Evolutionary conservation across 2,329 filamentous ascomycete species (phyloP), one percentile per base, ranked within the genome.

Genomic region (Verticillium nubilum): DNA sequence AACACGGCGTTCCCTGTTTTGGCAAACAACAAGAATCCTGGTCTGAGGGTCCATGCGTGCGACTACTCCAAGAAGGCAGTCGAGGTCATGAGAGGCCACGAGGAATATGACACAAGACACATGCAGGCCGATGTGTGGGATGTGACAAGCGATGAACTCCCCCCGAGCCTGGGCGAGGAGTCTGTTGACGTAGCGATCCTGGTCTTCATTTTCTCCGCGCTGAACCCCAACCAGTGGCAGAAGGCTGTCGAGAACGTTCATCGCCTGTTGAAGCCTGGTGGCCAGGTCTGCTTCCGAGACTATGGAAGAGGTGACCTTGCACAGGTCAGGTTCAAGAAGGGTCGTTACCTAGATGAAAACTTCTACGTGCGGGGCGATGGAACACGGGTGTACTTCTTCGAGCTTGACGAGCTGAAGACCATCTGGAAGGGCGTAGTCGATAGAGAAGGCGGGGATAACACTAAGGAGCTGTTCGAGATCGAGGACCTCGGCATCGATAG

Each of bases 41-140:
- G 86, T 55, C 78, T 99, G 62, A 93, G 86, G 76, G 82, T 99
- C 35, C 91, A 97, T 78, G 95, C 95, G 33, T 97, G 92, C 76
- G 95, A 99, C 75, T 99, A 97, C 75, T 97, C 92, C 64, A 95
- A 93, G 74, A 93, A 90, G 72, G 95, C 95, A 26, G 92, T 99
- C 69, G 89, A 97, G 69, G 87, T 99, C 60, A 98, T 99, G 80
- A 88, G 91, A 65, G 80, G 79, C 52, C 88, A 94, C 73, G 86
- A 90, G 66, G 81, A 87, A 28, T 99, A 97, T 76, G 81, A 90
- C 68, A 76, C 82, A 50, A 78, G 83, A 61, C 76, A 84, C 66
- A 91, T 98, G 72, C 86, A 90, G 69, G 94, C 94, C 23, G 93
- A 97, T 72, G 92, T 98, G 19, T 99, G 96, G 94, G 95, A 99